Evolutionary conservation across 805 yeast genomes (phyloP).

Genomic region (Candida silvatica): DNA sequence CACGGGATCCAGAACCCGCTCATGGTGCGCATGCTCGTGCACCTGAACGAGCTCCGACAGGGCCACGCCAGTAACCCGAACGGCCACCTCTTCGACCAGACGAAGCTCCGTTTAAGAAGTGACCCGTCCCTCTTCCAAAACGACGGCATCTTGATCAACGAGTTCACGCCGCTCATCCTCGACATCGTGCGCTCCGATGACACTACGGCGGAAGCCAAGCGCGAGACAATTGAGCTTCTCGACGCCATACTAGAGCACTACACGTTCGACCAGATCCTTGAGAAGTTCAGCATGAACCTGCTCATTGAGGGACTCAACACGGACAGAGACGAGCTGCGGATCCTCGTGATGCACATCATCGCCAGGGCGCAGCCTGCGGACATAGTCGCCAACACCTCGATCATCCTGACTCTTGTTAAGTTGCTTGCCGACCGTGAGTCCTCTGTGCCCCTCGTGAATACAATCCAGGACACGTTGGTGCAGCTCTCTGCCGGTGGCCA

Average conservation of each 20-base stretch:
- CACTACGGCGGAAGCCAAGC: slow-evolving; percentile 15
- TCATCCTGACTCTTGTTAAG: slow-evolving; percentile 17
- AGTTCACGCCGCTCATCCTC: slow-evolving; percentile 14
- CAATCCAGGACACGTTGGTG: slow-evolving; percentile 15
- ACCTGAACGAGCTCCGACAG: slow-evolving; percentile 9
- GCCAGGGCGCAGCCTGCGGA: slow-evolving; percentile 23
- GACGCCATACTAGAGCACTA: slow-evolving; percentile 18
- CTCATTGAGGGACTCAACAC: slow-evolving; percentile 22
- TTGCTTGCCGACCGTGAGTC: slow-evolving; percentile 14
- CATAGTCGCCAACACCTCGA: slow-evolving; percentile 24
- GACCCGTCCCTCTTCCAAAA: slow-evolving; percentile 10
- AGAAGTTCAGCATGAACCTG: slow-evolving; percentile 15
- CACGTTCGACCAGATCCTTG: slow-evolving; percentile 20
- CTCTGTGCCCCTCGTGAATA: slow-evolving; percentile 14
- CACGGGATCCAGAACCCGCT: slow-evolving; percentile 7
- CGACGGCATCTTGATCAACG: slow-evolving; percentile 6
- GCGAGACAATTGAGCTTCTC: slow-evolving; percentile 14
- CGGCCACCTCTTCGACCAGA: slow-evolving; percentile 9
- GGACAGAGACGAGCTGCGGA: slow-evolving; percentile 18
- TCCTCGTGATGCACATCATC: slow-evolving; percentile 18
- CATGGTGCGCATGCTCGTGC: slow-evolving; percentile 8
- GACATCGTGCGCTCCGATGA: slow-evolving; percentile 16
- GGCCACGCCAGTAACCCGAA: slow-evolving; percentile 8
- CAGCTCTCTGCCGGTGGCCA: slow-evolving; percentile 19
- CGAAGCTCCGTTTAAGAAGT: slow-evolving; percentile 9